Evolutionary conservation across 768 basidiomycete genomes (phyloP).

Genomic region (Auriculariales sp.): DNA sequence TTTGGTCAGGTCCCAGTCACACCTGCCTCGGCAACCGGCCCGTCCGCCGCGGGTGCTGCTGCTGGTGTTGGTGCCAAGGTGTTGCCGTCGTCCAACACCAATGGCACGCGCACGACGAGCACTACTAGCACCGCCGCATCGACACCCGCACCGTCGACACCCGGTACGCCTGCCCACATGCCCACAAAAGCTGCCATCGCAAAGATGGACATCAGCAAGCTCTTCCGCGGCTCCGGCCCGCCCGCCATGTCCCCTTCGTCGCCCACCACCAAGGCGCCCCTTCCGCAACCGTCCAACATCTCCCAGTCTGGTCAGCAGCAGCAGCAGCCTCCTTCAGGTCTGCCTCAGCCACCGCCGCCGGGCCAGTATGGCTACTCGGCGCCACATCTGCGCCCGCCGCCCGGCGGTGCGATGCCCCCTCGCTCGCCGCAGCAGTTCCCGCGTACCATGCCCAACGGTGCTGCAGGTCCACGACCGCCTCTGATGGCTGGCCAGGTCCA

Average conservation of each 20-base stretch:
- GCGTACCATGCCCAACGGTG: neutral
- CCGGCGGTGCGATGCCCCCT: neutral
- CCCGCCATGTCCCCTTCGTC: slow-evolving; percentile 12
- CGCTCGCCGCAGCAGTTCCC: neutral
- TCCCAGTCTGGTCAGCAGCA: no score
- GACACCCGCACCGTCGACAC: slow-evolving; percentile 20
- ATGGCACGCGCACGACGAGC: neutral
- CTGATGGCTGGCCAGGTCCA: neutral
- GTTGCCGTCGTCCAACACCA: slow-evolving; percentile 2
- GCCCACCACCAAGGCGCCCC: neutral
- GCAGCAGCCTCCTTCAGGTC: no score
- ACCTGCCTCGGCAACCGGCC: slow-evolving; percentile 5
- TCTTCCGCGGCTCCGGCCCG: slow-evolving; percentile 25
- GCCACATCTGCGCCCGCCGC: neutral
- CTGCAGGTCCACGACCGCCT: neutral
- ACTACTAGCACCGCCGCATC: slow-evolving; percentile 10
- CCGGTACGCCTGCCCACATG: neutral
- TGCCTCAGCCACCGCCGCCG: neutral
- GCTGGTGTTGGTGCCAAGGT: neutral
- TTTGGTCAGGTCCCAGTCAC: slow-evolving; percentile 67
- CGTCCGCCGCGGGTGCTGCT: neutral
- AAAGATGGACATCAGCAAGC: slow-evolving; percentile 25
- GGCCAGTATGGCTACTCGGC: neutral
- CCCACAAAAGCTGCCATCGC: slow-evolving; percentile 11
- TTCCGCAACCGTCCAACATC: neutral